phyloP scores from a whole-genome alignment of 768 basidiomycete genomes.

The Leccinellum luteum region DNA sequence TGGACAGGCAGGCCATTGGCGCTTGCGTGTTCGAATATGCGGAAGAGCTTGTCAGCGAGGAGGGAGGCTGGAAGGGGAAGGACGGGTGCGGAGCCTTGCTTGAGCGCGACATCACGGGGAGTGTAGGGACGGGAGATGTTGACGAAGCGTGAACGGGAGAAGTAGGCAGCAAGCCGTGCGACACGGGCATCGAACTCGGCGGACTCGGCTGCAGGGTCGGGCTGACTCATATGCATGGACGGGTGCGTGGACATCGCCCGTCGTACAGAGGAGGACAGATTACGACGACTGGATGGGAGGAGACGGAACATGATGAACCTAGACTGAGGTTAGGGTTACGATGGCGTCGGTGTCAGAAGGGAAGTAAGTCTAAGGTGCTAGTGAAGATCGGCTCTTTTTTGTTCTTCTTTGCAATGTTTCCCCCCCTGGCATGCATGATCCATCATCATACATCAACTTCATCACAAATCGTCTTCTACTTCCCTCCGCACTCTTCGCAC shows the following conservation, averaged over 20 bases:
- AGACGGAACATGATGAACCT: slow-evolving; percentile 26
- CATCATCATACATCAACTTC: background rate
- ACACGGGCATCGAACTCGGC: slow-evolving; percentile 59
- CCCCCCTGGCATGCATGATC: too few species aligned
- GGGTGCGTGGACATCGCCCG: slow-evolving; percentile 42
- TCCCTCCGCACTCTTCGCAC: slow-evolving; percentile 27
- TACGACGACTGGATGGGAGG: background rate
- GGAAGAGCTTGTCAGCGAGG: slow-evolving; percentile 85
- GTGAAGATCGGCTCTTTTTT: slow-evolving; percentile 20
- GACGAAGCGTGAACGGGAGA: slow-evolving; percentile 69
- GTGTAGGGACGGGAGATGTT: slow-evolving; percentile 77
- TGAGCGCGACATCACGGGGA: slow-evolving; percentile 75
- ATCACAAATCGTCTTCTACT: slow-evolving; percentile 9
- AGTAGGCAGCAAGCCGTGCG: slow-evolving; percentile 69
- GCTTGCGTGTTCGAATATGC: slow-evolving; percentile 59
- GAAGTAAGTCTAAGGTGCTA: too few species aligned
- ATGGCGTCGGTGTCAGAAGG: slow-evolving; percentile 7
- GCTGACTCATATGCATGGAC: slow-evolving; percentile 53
- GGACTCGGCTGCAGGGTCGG: slow-evolving; percentile 54
- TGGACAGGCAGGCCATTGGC: slow-evolving; percentile 70
- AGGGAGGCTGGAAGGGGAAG: slow-evolving; percentile 71
- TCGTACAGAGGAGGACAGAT: slow-evolving; percentile 29
- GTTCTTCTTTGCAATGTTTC: slow-evolving; percentile 3
- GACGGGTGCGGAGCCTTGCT: slow-evolving; percentile 85
- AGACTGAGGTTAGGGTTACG: slow-evolving; percentile 34